These are phyloP conservation scores for Aspergillus luchuensis DNA, from an alignment of 2,329 filamentous ascomycete species.

Conservation along the genomic window DNA sequence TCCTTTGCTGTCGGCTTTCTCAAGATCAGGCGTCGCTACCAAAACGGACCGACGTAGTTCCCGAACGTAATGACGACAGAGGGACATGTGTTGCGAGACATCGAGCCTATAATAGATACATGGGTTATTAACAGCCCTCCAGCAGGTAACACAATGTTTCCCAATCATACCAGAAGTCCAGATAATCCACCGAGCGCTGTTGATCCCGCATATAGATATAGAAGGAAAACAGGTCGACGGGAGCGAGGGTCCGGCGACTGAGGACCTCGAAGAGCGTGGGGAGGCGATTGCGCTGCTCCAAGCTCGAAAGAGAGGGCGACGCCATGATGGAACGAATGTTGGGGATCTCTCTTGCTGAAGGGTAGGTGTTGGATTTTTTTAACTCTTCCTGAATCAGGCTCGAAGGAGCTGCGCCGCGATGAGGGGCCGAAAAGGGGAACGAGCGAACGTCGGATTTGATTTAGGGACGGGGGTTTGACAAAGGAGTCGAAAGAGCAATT, in stretches of 20 bases:
- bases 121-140: constrained; percentile 13
- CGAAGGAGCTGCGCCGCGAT: not conserved
- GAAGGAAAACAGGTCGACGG: constrained; percentile 96
- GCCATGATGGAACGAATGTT: constrained; percentile 28
- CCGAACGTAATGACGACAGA: constrained; percentile 93
- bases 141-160: not conserved
- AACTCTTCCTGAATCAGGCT: not conserved
- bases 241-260: constrained; percentile 88
- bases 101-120: constrained; percentile 71
- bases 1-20: constrained; percentile 77
- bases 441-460: constrained; percentile 1
- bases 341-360: not conserved
- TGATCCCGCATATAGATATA: constrained; percentile 99
- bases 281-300: constrained; percentile 72
- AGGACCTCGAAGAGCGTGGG: constrained; percentile 95
- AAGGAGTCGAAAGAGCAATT: not conserved
- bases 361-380: not conserved
- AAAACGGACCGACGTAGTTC: constrained; percentile 91
- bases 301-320: constrained; percentile 35
- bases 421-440: constrained; percentile 8
- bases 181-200: constrained; percentile 94
- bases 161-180: constrained; percentile 88
- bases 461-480: not conserved
- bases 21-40: constrained; percentile 86
- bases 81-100: constrained; percentile 97